These are phyloP conservation scores for Ceriops zippeliana DNA, from an alignment of 345 rosid species.

Conservation along the genomic window DNA sequence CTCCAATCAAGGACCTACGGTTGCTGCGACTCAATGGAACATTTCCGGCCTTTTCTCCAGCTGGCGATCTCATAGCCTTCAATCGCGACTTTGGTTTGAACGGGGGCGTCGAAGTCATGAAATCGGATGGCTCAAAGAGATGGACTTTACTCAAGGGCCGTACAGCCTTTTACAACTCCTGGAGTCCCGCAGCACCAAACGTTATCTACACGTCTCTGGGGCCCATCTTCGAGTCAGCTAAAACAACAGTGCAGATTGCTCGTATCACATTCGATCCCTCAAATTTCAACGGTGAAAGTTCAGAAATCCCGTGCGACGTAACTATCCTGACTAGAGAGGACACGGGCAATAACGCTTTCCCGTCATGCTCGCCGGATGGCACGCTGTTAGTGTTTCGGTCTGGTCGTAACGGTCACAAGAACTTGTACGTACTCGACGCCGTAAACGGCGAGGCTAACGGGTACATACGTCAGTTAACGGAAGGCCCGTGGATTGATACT, in stretches of 20 bases:
- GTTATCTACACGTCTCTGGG: conserved; percentile 74
- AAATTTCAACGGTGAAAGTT: conserved; percentile 32
- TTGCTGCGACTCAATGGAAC: conserved; percentile 62
- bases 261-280: conserved; percentile 49
- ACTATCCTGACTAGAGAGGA: conserved; percentile 66
- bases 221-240: conserved; percentile 58
- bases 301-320: conserved; percentile 49
- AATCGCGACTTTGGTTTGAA: conserved; percentile 39
- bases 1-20: conserved; percentile 50
- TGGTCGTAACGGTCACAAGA: conserved; percentile 71
- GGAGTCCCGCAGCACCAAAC: conserved; percentile 73
- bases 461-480: conserved; percentile 49
- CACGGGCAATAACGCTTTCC: conserved; percentile 85
- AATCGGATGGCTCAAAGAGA: conserved; percentile 71
- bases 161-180: conserved; percentile 67
- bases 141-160: conserved; percentile 67
- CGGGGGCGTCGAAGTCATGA: conserved; percentile 50
- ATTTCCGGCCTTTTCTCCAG: conserved; percentile 65
- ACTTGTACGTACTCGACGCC: conserved; percentile 57
- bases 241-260: conserved; percentile 69
- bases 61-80: conserved; percentile 53
- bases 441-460: conserved; percentile 58
- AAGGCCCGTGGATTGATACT: conserved; percentile 80
- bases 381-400: conserved; percentile 73
- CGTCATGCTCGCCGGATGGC: conserved; percentile 85